phyloP scores from a whole-genome alignment of 345 rosid species.

The Syzygium grande region DNA sequence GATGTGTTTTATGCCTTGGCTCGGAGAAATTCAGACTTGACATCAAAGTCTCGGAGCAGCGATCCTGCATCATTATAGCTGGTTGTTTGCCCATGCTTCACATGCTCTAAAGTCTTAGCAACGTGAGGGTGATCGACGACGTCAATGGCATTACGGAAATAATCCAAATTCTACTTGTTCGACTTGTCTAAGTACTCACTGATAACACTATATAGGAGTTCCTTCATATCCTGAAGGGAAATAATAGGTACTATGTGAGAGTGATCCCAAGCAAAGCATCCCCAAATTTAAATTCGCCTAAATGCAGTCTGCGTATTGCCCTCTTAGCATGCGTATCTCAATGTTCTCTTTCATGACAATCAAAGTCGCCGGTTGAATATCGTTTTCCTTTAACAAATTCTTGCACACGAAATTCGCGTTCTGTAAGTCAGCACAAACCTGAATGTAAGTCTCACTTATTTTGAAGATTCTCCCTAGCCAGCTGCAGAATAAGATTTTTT shows the following conservation, averaged over 20 bases:
- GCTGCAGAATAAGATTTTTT: not conserved
- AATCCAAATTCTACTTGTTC: too few species aligned
- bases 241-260: not conserved
- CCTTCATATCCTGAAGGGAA: too few species aligned
- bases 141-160: not conserved
- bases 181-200: too few species aligned
- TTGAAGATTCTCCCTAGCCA: not conserved
- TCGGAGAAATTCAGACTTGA: not conserved
- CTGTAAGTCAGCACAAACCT: not conserved
- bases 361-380: not conserved
- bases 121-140: accelerated
- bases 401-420: not conserved
- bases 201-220: too few species aligned
- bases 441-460: not conserved
- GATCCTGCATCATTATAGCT: not conserved
- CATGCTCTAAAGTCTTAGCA: not conserved
- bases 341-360: not conserved
- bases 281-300: not conserved
- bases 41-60: not conserved
- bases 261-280: not conserved
- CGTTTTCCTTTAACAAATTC: not conserved
- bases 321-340: not conserved
- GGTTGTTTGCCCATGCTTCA: not conserved
- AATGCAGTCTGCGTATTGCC: not conserved
- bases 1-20: not conserved